A percentile compares a stretch with the other conserved stretches of the same genome.
Evolutionary conservation across 352 stramenopile species (phyloP).

Genomic region (Pythium dissotocum): DNA sequence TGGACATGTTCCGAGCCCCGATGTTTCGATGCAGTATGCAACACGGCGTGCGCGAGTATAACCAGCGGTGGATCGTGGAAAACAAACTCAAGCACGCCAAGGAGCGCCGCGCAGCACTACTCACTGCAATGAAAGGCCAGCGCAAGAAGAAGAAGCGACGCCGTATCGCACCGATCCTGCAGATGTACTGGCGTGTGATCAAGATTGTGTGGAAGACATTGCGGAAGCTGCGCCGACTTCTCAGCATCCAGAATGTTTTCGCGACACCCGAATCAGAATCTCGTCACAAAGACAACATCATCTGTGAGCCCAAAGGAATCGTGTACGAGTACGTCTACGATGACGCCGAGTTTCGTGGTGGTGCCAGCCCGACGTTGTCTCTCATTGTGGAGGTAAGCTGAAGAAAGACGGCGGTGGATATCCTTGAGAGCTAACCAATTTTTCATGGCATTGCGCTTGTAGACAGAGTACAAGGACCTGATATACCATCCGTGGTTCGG

Average conservation of each 20-base stretch:
- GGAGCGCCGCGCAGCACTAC: slow-evolving; percentile 48
- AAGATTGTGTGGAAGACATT: slow-evolving; percentile 60
- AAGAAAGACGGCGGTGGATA: background rate
- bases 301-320: slow-evolving; percentile 79
- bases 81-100: slow-evolving; percentile 42
- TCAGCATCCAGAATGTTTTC: slow-evolving; percentile 78
- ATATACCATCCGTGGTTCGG: slow-evolving; percentile 76
- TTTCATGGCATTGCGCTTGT: background rate
- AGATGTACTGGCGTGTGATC: slow-evolving; percentile 38
- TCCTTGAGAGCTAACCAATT: background rate
- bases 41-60: slow-evolving; percentile 48
- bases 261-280: slow-evolving; percentile 36
- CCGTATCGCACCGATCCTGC: slow-evolving; percentile 29
- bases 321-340: slow-evolving; percentile 86
- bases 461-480: slow-evolving; percentile 82
- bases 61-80: slow-evolving; percentile 65
- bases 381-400: slow-evolving; percentile 62
- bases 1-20: slow-evolving; percentile 71
- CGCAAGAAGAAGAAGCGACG: slow-evolving; percentile 29
- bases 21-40: slow-evolving; percentile 69
- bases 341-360: slow-evolving; percentile 63
- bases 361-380: slow-evolving; percentile 55
- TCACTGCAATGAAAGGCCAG: slow-evolving; percentile 59
- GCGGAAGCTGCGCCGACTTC: slow-evolving; percentile 35
- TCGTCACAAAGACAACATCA: slow-evolving; percentile 54